Base-by-base conservation (phyloP, 306 rosid genomes). In the Mimosa pudica region DNA sequence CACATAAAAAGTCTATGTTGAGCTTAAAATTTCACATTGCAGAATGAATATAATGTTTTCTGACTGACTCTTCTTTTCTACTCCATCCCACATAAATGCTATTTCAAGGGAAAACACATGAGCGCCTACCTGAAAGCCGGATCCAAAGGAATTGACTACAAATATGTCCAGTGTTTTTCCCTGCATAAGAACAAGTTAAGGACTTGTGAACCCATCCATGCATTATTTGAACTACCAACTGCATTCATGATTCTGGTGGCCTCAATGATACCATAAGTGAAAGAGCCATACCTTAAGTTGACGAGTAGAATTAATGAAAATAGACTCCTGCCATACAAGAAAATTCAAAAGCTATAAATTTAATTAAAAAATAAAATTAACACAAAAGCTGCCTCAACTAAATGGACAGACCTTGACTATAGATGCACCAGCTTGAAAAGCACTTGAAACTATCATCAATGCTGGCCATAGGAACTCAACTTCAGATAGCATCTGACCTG, bases 131-230 rank as follows among this genome's bases (percentile, higher is more conserved):
- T 94, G 96, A 86, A 88, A 92, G 47, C 94, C 94, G 73, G 97
- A 94, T 84, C 97, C 97, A 77, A 92, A 87, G 80, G 97, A 94
- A 85, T 94, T 94, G 88, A 94, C 98, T 83, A 94, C 98, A 86
- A 94, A 94, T 82, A 94, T 89, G 88, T 94, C 98, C 73, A 94
- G 87, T 2, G 98, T 90, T 83, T 92, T 94, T 24, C 84, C 94
- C 97, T 94, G 90, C 87, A 89, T 6, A 64, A 52, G 49, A 81
- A 83, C 71, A 84, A 20, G 67, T 83, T 71, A 65, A 73, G 38
- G 18, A 82, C 77, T 45, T 69, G 24, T 54, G 76, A 49, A 63
- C 78, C 36, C 55, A 71, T 70, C 66, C 77, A 74, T 70, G 66
- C 67, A 74, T 73, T 32, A 63, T 24, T 18, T 32, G 66, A 36